Conservation (phyloP, 768 basidiomycete species). For the Kwoniella pini region DNA sequence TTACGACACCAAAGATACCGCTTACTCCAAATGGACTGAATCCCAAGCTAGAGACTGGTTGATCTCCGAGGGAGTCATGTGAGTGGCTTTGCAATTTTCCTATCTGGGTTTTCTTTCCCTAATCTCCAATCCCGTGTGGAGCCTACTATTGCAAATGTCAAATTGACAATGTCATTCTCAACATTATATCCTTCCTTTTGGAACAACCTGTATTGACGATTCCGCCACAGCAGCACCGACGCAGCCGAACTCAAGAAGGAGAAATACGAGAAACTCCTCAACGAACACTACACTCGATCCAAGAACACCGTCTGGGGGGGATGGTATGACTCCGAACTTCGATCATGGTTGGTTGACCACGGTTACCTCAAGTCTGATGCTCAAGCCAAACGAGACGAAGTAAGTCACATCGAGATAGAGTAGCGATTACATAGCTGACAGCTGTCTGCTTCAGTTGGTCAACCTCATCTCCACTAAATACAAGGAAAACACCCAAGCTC, state of each 20-base stretch:
- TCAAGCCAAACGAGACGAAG: slow-evolving; percentile 70
- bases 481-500: slow-evolving; percentile 61
- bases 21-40: slow-evolving; percentile 51
- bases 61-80: slow-evolving; percentile 54
- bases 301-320: slow-evolving; percentile 53
- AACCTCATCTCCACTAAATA: slow-evolving; percentile 66
- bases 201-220: slow-evolving; percentile 18
- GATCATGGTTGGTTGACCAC: slow-evolving; percentile 75
- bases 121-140: not conserved
- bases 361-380: slow-evolving; percentile 71
- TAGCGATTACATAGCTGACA: not conserved
- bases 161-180: slow-evolving; percentile 10
- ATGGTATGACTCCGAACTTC: slow-evolving; percentile 79
- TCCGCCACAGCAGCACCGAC: slow-evolving; percentile 37
- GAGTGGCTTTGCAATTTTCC: too few relatives aligned
- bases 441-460: slow-evolving; percentile 57
- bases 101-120: not conserved
- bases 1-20: slow-evolving; percentile 59
- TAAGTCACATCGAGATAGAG: slow-evolving; percentile 15
- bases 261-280: slow-evolving; percentile 73
- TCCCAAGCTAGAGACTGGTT: slow-evolving; percentile 53
- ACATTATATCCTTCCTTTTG: not conserved
- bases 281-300: slow-evolving; percentile 56
- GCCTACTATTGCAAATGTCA: not conserved
- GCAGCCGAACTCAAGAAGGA: slow-evolving; percentile 61